These are phyloP conservation scores for Gautieria morchelliformis DNA, from an alignment of 768 basidiomycete genomes.

Conservation along the genomic window DNA sequence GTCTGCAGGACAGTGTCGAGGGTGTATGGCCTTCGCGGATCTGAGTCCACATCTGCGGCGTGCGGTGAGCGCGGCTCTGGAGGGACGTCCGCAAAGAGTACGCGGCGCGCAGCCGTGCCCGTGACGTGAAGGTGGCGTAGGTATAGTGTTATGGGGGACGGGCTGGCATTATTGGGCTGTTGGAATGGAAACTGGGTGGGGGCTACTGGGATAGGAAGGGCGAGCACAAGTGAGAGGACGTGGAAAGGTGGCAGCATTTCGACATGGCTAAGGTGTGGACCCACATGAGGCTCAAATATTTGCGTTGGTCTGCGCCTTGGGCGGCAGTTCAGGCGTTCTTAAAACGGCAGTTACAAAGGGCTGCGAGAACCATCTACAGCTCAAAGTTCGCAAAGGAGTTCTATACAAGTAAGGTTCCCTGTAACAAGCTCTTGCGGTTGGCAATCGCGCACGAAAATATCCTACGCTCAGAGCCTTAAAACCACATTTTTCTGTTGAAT, in stretches of 20 bases:
- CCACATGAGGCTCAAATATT: not conserved
- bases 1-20: not conserved
- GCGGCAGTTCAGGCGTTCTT: no score
- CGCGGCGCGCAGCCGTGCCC: not conserved
- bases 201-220: not conserved
- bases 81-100: constrained; percentile 3
- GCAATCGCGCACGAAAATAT: no score
- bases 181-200: not conserved
- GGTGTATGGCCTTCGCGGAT: not conserved
- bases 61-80: not conserved
- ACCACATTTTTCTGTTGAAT: no score
- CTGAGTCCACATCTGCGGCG: not conserved
- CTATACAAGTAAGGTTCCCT: no score
- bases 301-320: no score
- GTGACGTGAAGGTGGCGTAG: not conserved
- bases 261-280: not conserved
- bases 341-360: no score
- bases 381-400: no score
- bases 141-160: not conserved
- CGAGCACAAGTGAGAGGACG: not conserved
- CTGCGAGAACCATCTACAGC: no score
- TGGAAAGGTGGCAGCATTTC: not conserved
- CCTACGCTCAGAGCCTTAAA: no score
- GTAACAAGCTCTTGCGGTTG: no score
- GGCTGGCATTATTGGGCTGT: not conserved